Conservation (phyloP, 768 basidiomycete species). For the Serendipita sp. region DNA sequence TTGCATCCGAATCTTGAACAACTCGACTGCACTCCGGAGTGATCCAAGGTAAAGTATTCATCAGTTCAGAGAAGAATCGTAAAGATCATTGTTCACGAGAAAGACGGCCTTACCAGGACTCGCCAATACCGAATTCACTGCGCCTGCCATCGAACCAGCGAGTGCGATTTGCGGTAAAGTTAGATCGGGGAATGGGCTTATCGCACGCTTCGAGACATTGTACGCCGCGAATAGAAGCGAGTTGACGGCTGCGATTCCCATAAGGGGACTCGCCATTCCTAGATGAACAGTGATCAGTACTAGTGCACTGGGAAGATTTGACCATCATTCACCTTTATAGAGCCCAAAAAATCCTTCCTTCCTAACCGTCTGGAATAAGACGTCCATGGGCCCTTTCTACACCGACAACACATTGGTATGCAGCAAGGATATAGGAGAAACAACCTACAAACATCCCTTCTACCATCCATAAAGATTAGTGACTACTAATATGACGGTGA, state of each 20-base stretch:
- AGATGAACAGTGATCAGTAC: neutral
- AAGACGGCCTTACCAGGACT: conserved; percentile 53
- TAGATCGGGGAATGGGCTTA: conserved; percentile 80
- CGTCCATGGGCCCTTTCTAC: conserved; percentile 90
- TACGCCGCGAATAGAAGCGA: conserved; percentile 89
- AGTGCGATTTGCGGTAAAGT: conserved; percentile 63
- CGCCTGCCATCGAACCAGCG: conserved; percentile 88
- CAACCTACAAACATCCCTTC: conserved; percentile 76
- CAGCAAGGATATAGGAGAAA: neutral
- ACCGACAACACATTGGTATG: neutral
- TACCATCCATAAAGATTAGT: conserved; percentile 17
- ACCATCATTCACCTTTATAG: conserved; percentile 70
- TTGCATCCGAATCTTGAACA: conserved; percentile 99
- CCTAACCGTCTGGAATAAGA: conserved; percentile 60
- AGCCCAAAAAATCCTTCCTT: conserved; percentile 86
- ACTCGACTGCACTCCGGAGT: conserved; percentile 49
- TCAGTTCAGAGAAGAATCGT: neutral
- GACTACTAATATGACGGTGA: conserved; percentile 5
- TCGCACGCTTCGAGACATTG: conserved; percentile 57
- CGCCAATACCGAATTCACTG: conserved; percentile 76
- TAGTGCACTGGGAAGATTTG: neutral
- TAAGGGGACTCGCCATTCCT: conserved; percentile 83
- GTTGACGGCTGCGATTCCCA: conserved; percentile 93
- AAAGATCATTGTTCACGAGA: neutral
- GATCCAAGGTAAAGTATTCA: neutral